Conservation (phyloP, 371 early-diverging fungal species). For the Conidiobolus incongruus region DNA sequence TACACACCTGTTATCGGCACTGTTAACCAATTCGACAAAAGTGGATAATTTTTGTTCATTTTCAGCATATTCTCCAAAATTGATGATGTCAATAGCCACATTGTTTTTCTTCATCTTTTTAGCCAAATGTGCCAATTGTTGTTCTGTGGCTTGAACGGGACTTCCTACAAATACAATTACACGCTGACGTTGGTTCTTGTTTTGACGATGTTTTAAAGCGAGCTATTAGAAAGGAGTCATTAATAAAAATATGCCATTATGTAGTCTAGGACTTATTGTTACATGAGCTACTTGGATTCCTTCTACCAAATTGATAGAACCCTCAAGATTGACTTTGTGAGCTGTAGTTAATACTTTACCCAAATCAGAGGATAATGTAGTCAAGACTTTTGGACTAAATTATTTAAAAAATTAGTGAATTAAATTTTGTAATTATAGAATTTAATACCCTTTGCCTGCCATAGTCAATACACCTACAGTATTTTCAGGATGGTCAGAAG, state of each 20-base stretch:
- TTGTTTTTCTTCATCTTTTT: conserved; percentile 96
- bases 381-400: conserved; percentile 77
- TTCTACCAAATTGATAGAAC: conserved; percentile 49
- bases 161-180: conserved; percentile 89
- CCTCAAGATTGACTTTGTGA: conserved; percentile 53
- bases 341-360: conserved; percentile 77
- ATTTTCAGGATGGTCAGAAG: conserved; percentile 85
- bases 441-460: conserved; percentile 56
- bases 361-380: conserved; percentile 71
- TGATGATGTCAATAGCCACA: conserved; percentile 84
- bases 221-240: conserved; percentile 17
- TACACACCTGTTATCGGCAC: conserved; percentile 58
- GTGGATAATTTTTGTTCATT: conserved; percentile 82
- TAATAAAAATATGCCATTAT: background rate
- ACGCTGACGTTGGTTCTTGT: conserved; percentile 84
- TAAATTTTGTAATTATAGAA: background rate
- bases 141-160: conserved; percentile 61
- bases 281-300: conserved; percentile 94
- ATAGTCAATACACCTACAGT: conserved; percentile 92
- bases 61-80: conserved; percentile 86
- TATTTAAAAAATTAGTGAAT: background rate
- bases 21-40: conserved; percentile 73
- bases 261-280: conserved; percentile 4
- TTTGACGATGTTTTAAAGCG: conserved; percentile 88
- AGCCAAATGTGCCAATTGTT: conserved; percentile 66